Base-by-base conservation (phyloP, 257 asterid species). In the Anisodus acutangulus region DNA sequence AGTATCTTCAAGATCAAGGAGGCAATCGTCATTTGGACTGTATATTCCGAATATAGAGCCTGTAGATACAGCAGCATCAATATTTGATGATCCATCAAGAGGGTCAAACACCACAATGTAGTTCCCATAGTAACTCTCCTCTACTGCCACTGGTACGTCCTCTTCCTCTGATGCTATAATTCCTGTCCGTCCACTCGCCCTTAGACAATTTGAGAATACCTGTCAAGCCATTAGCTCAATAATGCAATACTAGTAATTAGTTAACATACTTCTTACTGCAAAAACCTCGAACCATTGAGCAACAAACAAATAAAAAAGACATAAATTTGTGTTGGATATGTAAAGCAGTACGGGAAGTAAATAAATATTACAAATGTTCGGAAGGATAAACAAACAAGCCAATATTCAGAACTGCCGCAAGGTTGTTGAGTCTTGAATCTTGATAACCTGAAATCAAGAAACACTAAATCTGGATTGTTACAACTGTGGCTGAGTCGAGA, bases 111-210 rank as follows among this genome's bases (percentile, higher is more conserved):
- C 99, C 9, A 94, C 98, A 71, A 96, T 92, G 88, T 96, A 96
- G 88, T 96, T 96, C 78, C 99, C 98, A 9, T 97, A 96, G 76
- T 94, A 96, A 85, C 94, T 94, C 87, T 96, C 98, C 82, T 96
- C 99, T 83, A 96, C 97, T 0, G 99, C 98, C 88, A 96, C 98
- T 0, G 99, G 99, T 2, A 94, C 97, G 84, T 96, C 97, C 88
- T 96, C 99, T 88, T 96, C 99, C 90, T 96, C 98, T 0, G 99
- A 96, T 9, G 99, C 98, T 72, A 96, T 96, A 88, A 96, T 96
- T 83, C 98, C 98, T 19, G 98, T 96, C 82, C 98, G 87, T 19
- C 99, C 99, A 83, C 97, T 96, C 7, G 98, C 93, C 79, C 92
- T 91, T 91, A 96, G 79, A 85, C 98, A 96, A 79, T 91, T 93